phyloP scores from a whole-genome alignment of 148 eudicot species.

The Simmondsia chinensis region DNA sequence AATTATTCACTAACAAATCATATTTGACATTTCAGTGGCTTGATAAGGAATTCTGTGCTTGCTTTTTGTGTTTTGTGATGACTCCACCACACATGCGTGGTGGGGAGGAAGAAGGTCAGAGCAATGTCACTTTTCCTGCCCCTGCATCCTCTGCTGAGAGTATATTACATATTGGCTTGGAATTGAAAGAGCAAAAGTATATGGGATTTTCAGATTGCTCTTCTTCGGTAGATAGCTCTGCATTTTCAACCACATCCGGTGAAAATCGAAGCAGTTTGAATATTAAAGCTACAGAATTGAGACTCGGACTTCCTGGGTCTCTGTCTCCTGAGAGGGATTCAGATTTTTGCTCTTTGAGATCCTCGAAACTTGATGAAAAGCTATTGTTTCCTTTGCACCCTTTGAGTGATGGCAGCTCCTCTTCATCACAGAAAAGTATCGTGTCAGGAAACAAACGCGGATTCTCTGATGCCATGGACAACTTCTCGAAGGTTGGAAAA shows the following conservation, averaged over 20 bases:
- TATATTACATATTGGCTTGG: conserved; percentile 6
- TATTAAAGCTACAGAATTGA: conserved; percentile 58
- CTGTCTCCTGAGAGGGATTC: conserved; percentile 35
- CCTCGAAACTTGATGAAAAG: conserved; percentile 31
- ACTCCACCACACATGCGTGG: conserved; percentile 26
- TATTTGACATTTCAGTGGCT: no score
- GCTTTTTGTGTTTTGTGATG: conserved; percentile 16
- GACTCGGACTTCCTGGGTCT: conserved; percentile 59
- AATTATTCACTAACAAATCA: no score
- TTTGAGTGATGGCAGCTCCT: conserved; percentile 21
- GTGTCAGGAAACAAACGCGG: conserved; percentile 57
- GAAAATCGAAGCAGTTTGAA: conserved; percentile 23
- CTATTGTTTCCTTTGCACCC: conserved; percentile 36
- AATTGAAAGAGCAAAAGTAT: conserved; percentile 32
- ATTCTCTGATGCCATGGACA: conserved; percentile 37
- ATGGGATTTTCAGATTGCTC: conserved; percentile 50
- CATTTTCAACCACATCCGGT: conserved; percentile 20
- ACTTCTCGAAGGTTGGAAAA: conserved; percentile 20
- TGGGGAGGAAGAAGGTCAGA: conserved; percentile 20
- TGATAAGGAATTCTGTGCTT: background rate
- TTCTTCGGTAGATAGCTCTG: conserved; percentile 38
- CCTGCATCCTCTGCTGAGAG: conserved; percentile 20
- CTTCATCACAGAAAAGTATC: conserved; percentile 14
- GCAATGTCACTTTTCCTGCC: conserved; percentile 21
- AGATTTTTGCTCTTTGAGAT: conserved; percentile 13